These are phyloP conservation scores for Morella rubra DNA, from an alignment of 306 rosid genomes.

Conservation along the genomic window DNA sequence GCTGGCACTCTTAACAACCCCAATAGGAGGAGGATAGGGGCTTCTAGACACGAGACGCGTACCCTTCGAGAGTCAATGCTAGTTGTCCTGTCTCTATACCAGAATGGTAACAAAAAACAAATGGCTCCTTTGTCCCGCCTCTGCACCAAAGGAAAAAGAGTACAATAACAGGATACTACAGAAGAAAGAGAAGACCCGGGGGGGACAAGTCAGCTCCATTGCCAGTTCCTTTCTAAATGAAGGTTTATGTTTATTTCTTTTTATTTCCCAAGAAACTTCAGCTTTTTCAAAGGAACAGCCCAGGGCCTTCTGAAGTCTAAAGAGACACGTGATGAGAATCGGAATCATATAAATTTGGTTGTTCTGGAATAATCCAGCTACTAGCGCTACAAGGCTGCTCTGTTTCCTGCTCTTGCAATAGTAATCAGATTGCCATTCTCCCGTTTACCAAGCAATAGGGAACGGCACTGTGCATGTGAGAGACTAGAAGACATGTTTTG, in stretches of 20 bases:
- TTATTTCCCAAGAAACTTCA: too few species aligned
- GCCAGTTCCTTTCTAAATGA: too few species aligned
- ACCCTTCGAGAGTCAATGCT: not conserved
- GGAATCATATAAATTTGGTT: not conserved
- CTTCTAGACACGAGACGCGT: not conserved
- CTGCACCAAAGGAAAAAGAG: too few species aligned
- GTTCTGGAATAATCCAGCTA: not conserved
- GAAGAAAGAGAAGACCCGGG: not conserved
- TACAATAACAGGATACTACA: too few species aligned
- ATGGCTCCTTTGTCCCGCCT: too few species aligned
- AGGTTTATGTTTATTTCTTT: too few species aligned
- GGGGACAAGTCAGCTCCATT: not conserved
- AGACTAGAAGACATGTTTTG: too few species aligned
- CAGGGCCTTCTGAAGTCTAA: not conserved
- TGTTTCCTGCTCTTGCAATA: too few species aligned
- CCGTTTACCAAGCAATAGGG: too few species aligned
- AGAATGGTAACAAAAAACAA: not conserved
- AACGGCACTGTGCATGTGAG: too few species aligned
- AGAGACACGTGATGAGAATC: not conserved
- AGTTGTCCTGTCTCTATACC: not conserved
- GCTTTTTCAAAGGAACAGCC: too few species aligned
- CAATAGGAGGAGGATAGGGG: not conserved
- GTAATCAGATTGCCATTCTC: too few species aligned
- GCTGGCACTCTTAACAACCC: not conserved
- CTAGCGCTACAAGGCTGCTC: conserved; percentile 2